Evolutionary conservation across 164 flowering plant species (phyloP).

Genomic region (Tinospora cordifolia): DNA sequence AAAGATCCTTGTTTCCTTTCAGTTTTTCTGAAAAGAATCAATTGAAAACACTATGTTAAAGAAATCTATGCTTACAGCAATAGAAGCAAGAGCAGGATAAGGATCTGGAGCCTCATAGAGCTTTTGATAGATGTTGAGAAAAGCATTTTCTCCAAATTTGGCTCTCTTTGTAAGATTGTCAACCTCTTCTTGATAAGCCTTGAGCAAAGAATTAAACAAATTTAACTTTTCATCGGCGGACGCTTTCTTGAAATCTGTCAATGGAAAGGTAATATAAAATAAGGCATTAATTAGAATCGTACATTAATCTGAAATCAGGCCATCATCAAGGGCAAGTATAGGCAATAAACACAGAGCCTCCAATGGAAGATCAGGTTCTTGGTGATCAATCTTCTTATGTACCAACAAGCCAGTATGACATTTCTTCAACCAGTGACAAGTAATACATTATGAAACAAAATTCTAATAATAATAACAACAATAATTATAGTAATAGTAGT

Average conservation of each 20-base stretch:
- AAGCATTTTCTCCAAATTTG: slow-evolving; percentile 97
- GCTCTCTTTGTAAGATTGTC: slow-evolving; percentile 98
- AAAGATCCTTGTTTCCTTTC: not conserved
- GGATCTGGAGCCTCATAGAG: slow-evolving; percentile 99
- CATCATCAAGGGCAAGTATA: not conserved
- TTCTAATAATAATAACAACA: too few relatives aligned
- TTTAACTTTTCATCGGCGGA: slow-evolving; percentile 75
- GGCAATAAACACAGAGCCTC: not conserved
- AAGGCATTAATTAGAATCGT: not conserved
- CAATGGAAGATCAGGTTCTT: not conserved
- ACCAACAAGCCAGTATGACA: not conserved
- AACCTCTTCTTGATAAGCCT: slow-evolving; percentile 97
- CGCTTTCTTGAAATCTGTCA: slow-evolving; percentile 91
- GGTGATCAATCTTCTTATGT: not conserved
- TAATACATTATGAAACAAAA: not conserved
- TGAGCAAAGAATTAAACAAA: slow-evolving; percentile 81
- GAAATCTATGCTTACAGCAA: slow-evolving; percentile 46
- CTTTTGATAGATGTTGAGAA: slow-evolving; percentile 93
- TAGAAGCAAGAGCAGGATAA: slow-evolving; percentile 85
- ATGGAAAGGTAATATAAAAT: not conserved
- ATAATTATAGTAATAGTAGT: too few relatives aligned
- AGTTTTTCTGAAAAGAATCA: not conserved
- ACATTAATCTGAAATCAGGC: not conserved
- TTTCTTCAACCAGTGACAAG: slow-evolving; percentile 1
- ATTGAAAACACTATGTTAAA: not conserved